Evolutionary conservation across 1,139 yeast genomes (phyloP).

Genomic region (Suhomyces ambrosiae): DNA sequence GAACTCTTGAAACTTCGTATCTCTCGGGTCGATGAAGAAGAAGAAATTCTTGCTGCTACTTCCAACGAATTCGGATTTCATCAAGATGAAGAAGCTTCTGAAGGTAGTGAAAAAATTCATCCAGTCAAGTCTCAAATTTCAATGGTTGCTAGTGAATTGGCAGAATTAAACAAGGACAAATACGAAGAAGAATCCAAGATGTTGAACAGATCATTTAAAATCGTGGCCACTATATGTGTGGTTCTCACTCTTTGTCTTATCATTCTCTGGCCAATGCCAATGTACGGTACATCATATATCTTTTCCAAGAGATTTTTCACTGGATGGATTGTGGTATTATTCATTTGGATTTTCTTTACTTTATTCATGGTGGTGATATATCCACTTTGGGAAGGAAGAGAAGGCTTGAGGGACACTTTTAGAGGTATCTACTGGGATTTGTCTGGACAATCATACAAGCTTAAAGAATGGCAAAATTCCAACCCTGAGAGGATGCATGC

Average conservation of each 20-base stretch:
- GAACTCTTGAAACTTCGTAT: slow-evolving; percentile 52
- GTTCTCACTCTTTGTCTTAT: slow-evolving; percentile 61
- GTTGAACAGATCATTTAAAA: slow-evolving; percentile 53
- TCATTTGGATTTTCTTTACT: slow-evolving; percentile 69
- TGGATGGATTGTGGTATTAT: slow-evolving; percentile 79
- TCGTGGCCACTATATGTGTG: slow-evolving; percentile 57
- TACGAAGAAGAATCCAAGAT: slow-evolving; percentile 46
- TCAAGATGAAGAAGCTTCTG: slow-evolving; percentile 23
- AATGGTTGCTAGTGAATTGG: slow-evolving; percentile 47
- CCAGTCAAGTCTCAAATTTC: slow-evolving; percentile 43
- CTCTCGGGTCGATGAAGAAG: slow-evolving; percentile 66
- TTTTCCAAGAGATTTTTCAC: slow-evolving; percentile 74
- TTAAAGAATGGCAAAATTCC: slow-evolving; percentile 69
- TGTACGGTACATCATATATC: slow-evolving; percentile 75
- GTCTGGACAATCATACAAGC: slow-evolving; percentile 70
- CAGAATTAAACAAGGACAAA: slow-evolving; percentile 34
- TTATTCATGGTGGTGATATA: slow-evolving; percentile 57
- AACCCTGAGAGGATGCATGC: slow-evolving; percentile 74
- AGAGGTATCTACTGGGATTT: slow-evolving; percentile 86
- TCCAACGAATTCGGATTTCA: slow-evolving; percentile 16
- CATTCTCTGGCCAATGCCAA: slow-evolving; percentile 85
- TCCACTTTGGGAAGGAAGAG: slow-evolving; percentile 70
- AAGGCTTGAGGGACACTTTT: slow-evolving; percentile 59
- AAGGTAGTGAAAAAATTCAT: slow-evolving; percentile 40
- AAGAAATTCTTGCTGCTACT: slow-evolving; percentile 51